Percentiles rank a stretch among this genome's conserved stretches.
Evolutionary conservation across 176 grass and related monocot genomes (phyloP).

Genomic region (Pharus latifolius): DNA sequence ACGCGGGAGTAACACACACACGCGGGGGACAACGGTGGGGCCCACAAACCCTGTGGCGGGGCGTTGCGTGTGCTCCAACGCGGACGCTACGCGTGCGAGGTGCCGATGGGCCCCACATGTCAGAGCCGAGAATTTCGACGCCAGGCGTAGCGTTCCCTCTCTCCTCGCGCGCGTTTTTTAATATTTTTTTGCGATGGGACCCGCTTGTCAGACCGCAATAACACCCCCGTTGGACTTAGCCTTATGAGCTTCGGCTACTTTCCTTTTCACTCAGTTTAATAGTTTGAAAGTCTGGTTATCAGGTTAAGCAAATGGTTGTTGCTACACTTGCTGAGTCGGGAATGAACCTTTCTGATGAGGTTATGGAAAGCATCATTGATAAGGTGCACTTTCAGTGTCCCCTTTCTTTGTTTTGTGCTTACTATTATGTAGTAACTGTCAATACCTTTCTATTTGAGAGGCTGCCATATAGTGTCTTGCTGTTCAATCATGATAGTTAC

Average conservation of each 20-base stretch:
- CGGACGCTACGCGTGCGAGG: too few relatives aligned
- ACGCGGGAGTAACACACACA: too few relatives aligned
- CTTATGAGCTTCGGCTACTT: not conserved
- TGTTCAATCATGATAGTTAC: not conserved
- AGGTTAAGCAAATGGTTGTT: constrained; percentile 50
- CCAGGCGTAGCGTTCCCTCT: too few relatives aligned
- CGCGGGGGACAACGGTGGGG: too few relatives aligned
- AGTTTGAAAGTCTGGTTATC: constrained; percentile 11
- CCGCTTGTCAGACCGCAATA: too few relatives aligned
- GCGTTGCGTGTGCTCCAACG: too few relatives aligned
- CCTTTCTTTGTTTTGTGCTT: not conserved
- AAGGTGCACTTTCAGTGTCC: constrained; percentile 12
- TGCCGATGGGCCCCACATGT: too few relatives aligned
- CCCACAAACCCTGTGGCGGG: too few relatives aligned
- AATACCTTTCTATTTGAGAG: not conserved
- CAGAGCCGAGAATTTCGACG: too few relatives aligned
- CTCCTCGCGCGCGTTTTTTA: too few relatives aligned
- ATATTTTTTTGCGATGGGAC: too few relatives aligned
- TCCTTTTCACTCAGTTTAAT: not conserved
- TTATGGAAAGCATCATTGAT: constrained; percentile 38
- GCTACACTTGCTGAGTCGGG: constrained; percentile 42
- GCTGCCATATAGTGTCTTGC: not conserved
- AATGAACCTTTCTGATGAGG: constrained; percentile 44
- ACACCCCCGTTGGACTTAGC: too few relatives aligned
- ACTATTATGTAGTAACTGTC: not conserved